A percentile compares a stretch with the other conserved stretches of the same genome.
Conservation (phyloP, 2,329 filamentous ascomycete species). For the Conoideocrella luteorostrata region DNA sequence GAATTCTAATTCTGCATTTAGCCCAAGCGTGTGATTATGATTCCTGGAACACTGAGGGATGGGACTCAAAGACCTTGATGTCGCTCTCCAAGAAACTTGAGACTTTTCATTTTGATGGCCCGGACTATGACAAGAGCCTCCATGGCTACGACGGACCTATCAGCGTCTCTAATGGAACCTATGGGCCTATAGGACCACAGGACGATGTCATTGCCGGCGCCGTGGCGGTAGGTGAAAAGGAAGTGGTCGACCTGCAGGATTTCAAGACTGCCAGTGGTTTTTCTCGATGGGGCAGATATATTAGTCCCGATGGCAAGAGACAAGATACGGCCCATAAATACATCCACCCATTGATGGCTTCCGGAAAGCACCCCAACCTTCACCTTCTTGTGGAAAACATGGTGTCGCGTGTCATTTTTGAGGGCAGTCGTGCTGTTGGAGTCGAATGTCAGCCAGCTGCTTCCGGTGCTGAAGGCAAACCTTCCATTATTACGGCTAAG, state of each 20-base stretch:
- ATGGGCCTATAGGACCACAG: slow-evolving; percentile 30
- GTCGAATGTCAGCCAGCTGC: slow-evolving; percentile 47
- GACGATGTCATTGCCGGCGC: slow-evolving; percentile 45
- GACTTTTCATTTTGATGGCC: slow-evolving; percentile 38
- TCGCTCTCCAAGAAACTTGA: slow-evolving; percentile 39
- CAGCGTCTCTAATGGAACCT: slow-evolving; percentile 46
- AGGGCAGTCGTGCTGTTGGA: slow-evolving; percentile 46
- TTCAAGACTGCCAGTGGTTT: slow-evolving; percentile 33
- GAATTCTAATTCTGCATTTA: not conserved
- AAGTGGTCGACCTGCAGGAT: slow-evolving; percentile 48
- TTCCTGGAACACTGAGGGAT: slow-evolving; percentile 27
- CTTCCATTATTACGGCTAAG: slow-evolving; percentile 17
- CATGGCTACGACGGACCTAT: slow-evolving; percentile 53
- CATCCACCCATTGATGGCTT: slow-evolving; percentile 22
- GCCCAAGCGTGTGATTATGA: slow-evolving; percentile 26
- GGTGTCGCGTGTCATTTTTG: slow-evolving; percentile 48
- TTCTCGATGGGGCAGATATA: slow-evolving; percentile 30
- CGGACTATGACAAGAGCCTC: slow-evolving; percentile 29
- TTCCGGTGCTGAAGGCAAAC: slow-evolving; percentile 7
- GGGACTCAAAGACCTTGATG: slow-evolving; percentile 24
- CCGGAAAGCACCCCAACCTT: slow-evolving; percentile 45
- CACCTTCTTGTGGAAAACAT: slow-evolving; percentile 52
- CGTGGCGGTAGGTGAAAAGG: slow-evolving; percentile 33
- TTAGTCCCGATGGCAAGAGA: slow-evolving; percentile 42
- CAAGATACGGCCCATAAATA: slow-evolving; percentile 53